phyloP scores from a whole-genome alignment of 495 filamentous ascomycete genomes.

The Aspergillus coremiiformis region DNA sequence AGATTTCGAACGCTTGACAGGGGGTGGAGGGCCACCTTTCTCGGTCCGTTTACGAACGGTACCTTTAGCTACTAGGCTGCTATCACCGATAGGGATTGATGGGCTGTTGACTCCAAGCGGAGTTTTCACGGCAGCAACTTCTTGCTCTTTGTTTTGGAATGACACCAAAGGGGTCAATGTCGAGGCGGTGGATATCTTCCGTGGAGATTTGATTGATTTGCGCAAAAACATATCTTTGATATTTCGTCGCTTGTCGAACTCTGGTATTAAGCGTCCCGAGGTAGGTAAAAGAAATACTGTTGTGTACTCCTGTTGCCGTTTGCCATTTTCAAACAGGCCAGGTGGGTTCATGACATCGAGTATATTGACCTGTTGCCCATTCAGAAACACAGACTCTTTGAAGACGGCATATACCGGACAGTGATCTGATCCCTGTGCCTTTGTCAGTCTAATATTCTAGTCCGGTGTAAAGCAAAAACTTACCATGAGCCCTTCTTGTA shows the following conservation, averaged over 20 bases:
- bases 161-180: not conserved
- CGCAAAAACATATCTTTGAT: slow-evolving; percentile 88
- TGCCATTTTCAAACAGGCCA: slow-evolving; percentile 65
- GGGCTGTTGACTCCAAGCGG: not conserved
- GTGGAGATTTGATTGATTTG: slow-evolving; percentile 35
- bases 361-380: slow-evolving; percentile 47
- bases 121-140: not conserved
- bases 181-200: slow-evolving; percentile 1
- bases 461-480: not conserved
- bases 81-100: not conserved
- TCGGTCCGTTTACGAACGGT: slow-evolving; percentile 26
- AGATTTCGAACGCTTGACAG: slow-evolving; percentile 45
- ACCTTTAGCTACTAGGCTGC: slow-evolving; percentile 7
- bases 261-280: slow-evolving; percentile 76
- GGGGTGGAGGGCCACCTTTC: slow-evolving; percentile 10
- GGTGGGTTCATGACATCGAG: slow-evolving; percentile 73
- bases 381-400: slow-evolving; percentile 50
- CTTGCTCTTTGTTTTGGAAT: not conserved
- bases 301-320: slow-evolving; percentile 59
- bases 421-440: slow-evolving; percentile 75
- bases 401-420: slow-evolving; percentile 86
- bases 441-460: slow-evolving; percentile 10
- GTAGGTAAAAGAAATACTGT: slow-evolving; percentile 58
- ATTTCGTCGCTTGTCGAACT: slow-evolving; percentile 74
- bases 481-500: slow-evolving; percentile 87